phyloP scores from a whole-genome alignment of 2,329 filamentous ascomycete genomes.

The Colletotrichum navitas region DNA sequence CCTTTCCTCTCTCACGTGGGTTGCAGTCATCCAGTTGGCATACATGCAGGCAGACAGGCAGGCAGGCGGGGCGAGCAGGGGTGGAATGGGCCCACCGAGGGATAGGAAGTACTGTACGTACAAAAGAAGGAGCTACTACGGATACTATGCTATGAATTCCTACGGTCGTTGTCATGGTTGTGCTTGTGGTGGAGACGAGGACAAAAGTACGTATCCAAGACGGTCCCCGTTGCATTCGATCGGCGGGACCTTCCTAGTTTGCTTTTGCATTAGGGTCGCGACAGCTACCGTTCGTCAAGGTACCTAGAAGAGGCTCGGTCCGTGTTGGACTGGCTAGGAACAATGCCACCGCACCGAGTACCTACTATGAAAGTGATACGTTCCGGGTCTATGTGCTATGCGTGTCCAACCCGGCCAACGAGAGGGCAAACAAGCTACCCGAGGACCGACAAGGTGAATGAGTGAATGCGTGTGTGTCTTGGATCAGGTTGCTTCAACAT shows the following conservation, averaged over 20 bases:
- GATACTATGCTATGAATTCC: accelerated
- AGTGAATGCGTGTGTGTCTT: neutral
- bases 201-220: too few species aligned
- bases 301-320: neutral
- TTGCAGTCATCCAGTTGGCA: constrained; percentile 26
- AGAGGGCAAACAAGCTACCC: too few species aligned
- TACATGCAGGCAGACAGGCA: neutral
- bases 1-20: constrained; percentile 18
- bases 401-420: neutral
- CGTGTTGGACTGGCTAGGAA: neutral
- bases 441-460: too few species aligned
- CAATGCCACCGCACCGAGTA: neutral
- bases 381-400: neutral
- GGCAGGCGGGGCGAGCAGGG: neutral
- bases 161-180: neutral
- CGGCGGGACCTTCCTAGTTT: too few species aligned
- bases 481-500: neutral
- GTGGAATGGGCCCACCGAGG: neutral
- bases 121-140: too few species aligned
- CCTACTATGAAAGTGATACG: neutral
- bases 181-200: neutral
- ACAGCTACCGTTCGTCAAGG: too few species aligned
- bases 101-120: neutral
- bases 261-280: too few species aligned
- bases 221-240: too few species aligned